A percentile compares a stretch with the other conserved stretches of the same genome.
These are phyloP conservation scores for Skeletonema grethae DNA, from an alignment of 108 stramenopile species.

Conservation along the genomic window DNA sequence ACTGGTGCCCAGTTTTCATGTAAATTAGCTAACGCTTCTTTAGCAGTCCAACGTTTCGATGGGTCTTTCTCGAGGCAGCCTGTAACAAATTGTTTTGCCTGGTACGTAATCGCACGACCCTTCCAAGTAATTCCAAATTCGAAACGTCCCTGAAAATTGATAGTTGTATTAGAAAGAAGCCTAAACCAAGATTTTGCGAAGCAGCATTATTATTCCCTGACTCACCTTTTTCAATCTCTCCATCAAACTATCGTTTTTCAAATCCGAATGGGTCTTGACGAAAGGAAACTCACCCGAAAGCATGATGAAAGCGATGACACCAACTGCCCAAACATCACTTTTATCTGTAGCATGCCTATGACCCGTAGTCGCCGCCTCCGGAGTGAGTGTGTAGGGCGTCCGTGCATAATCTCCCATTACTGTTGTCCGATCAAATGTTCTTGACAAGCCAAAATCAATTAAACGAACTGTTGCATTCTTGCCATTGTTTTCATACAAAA, in stretches of 20 bases:
- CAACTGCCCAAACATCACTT: slow-evolving; percentile 87
- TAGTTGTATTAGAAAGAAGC: not conserved
- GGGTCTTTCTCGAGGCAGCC: slow-evolving; percentile 56
- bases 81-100: slow-evolving; percentile 44
- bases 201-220: not conserved
- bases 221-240: slow-evolving; percentile 40
- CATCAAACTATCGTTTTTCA: slow-evolving; percentile 46
- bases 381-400: slow-evolving; percentile 50
- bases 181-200: not conserved
- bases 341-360: slow-evolving; percentile 50
- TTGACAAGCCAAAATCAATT: slow-evolving; percentile 75
- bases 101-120: slow-evolving; percentile 40
- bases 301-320: slow-evolving; percentile 81
- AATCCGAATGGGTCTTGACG: slow-evolving; percentile 42
- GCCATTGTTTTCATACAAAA: slow-evolving; percentile 44
- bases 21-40: slow-evolving; percentile 49
- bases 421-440: slow-evolving; percentile 43
- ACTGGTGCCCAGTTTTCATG: slow-evolving; percentile 51
- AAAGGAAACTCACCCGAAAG: slow-evolving; percentile 66
- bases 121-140: slow-evolving; percentile 55
- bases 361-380: slow-evolving; percentile 32
- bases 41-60: slow-evolving; percentile 51
- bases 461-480: slow-evolving; percentile 54
- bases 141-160: slow-evolving; percentile 25
- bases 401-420: slow-evolving; percentile 38